phyloP scores from a whole-genome alignment of 352 stramenopile species.

The Globisporangium nagaii region DNA sequence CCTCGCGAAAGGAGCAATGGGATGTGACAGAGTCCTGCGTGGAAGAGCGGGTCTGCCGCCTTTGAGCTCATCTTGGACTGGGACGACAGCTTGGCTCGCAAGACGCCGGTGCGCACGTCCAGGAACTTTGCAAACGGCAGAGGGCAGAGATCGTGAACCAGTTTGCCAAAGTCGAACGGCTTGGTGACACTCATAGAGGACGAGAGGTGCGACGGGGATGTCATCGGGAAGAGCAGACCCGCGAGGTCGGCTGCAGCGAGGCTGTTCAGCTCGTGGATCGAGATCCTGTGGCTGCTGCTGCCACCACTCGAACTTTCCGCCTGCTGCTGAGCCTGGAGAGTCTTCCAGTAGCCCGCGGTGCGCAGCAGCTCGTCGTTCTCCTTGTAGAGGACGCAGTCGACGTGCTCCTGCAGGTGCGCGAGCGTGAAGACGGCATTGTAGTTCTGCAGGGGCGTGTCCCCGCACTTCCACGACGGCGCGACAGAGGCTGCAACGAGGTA shows the following conservation, averaged over 20 bases:
- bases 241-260: slow-evolving; percentile 53
- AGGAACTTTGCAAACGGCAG: slow-evolving; percentile 54
- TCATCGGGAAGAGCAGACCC: slow-evolving; percentile 48
- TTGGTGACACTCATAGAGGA: background rate
- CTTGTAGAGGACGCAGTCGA: slow-evolving; percentile 80
- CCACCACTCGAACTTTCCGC: background rate
- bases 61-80: background rate
- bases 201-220: background rate
- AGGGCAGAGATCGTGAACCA: slow-evolving; percentile 63
- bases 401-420: slow-evolving; percentile 54
- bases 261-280: slow-evolving; percentile 56
- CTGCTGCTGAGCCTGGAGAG: slow-evolving; percentile 1
- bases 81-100: background rate
- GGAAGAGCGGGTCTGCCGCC: slow-evolving; percentile 6
- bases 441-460: slow-evolving; percentile 80
- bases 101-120: slow-evolving; percentile 15
- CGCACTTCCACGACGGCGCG: slow-evolving; percentile 50
- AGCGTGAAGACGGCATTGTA: slow-evolving; percentile 83
- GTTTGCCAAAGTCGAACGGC: slow-evolving; percentile 48
- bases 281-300: slow-evolving; percentile 18
- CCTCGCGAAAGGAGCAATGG: background rate
- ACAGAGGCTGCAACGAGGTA: slow-evolving; percentile 68
- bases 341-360: slow-evolving; percentile 51
- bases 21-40: slow-evolving; percentile 4
- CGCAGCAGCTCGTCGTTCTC: slow-evolving; percentile 82